These are phyloP conservation scores for Puccinellia tenuiflora DNA, from an alignment of 176 grass and related monocot genomes.

Conservation along the genomic window DNA sequence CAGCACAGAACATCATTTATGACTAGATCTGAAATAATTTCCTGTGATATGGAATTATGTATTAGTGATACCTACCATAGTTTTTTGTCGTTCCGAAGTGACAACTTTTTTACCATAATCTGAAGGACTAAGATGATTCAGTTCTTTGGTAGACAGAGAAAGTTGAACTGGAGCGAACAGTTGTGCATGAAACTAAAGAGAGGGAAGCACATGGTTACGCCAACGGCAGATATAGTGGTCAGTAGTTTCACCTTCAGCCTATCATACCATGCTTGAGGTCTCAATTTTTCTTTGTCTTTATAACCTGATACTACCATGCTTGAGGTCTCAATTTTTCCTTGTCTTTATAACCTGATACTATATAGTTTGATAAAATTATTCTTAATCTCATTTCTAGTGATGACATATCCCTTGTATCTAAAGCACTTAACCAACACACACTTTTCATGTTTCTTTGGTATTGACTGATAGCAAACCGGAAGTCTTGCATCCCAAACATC, in stretches of 20 bases:
- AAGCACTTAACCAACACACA: no score
- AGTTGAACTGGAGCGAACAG: conserved; percentile 92
- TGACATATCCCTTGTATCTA: no score
- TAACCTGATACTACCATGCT: background rate
- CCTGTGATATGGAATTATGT: background rate
- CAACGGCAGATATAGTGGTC: conserved; percentile 85
- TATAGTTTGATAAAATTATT: background rate
- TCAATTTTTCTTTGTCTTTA: background rate
- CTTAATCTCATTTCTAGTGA: background rate
- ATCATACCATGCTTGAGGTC: background rate
- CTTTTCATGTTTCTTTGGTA: no score
- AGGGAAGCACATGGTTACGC: conserved; percentile 49
- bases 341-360: background rate
- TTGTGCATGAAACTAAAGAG: conserved; percentile 93
- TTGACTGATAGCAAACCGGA: no score
- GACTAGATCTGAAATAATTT: background rate
- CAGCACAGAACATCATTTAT: background rate
- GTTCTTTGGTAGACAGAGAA: conserved; percentile 77
- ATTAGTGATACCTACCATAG: background rate
- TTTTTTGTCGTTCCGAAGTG: background rate
- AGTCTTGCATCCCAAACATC: no score
- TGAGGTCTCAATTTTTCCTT: background rate
- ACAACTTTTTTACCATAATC: conserved; percentile 7
- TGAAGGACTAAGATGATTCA: conserved; percentile 16
- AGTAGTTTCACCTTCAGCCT: conserved; percentile 40